Evolutionary conservation across 768 basidiomycete species (phyloP).

Genomic region (Brasilioporus rufonigricans): DNA sequence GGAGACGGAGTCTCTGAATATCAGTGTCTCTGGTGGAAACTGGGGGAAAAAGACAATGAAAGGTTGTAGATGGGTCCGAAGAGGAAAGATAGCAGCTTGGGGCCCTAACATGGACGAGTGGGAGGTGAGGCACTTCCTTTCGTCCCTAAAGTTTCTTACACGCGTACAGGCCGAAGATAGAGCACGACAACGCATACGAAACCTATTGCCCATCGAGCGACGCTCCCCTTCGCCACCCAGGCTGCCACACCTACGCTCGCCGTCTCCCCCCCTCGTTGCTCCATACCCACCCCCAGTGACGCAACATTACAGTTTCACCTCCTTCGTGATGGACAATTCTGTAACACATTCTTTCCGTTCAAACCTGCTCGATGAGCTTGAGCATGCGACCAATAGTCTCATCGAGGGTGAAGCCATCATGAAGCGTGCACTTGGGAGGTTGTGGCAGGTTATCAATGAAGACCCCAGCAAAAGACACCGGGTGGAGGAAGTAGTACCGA

Average conservation of each 20-base stretch:
- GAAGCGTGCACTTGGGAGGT: conserved; percentile 68
- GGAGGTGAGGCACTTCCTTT: conserved; percentile 52
- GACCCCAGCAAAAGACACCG: conserved; percentile 45
- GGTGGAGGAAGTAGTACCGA: conserved; percentile 52
- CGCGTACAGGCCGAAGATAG: conserved; percentile 69
- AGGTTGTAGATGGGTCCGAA: conserved; percentile 79
- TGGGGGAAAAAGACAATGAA: conserved; percentile 80
- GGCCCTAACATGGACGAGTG: conserved; percentile 82
- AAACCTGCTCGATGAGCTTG: conserved; percentile 71
- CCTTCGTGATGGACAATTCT: conserved; percentile 83
- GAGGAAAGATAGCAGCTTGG: conserved; percentile 82
- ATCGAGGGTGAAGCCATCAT: conserved; percentile 80
- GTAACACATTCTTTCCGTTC: conserved; percentile 85
- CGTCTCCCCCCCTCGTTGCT: conserved; percentile 73
- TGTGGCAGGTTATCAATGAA: conserved; percentile 82
- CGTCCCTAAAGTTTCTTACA: conserved; percentile 8
- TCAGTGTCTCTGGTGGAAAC: conserved; percentile 60
- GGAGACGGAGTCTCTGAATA: conserved; percentile 54
- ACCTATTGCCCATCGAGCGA: conserved; percentile 55
- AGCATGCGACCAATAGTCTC: conserved; percentile 77
- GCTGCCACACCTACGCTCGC: conserved; percentile 73
- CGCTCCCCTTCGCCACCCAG: conserved; percentile 71
- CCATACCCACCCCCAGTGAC: conserved; percentile 69
- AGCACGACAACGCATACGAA: conserved; percentile 75
- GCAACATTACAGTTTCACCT: conserved; percentile 74